These are phyloP conservation scores for Nectriaceae sp. DNA, from an alignment of 2,329 filamentous ascomycete species.

Conservation along the genomic window DNA sequence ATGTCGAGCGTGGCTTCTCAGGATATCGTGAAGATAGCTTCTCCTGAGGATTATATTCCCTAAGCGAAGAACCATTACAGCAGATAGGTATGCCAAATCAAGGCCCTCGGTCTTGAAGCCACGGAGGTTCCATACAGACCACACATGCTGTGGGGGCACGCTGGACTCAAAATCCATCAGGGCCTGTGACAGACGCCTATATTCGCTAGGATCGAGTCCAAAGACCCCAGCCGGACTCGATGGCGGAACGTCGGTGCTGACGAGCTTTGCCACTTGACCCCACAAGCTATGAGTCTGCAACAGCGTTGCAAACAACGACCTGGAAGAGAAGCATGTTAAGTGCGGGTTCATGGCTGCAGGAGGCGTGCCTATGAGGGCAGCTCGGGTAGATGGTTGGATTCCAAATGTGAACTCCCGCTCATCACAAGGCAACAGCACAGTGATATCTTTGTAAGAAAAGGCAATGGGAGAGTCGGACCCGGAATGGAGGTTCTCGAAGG, in stretches of 20 bases:
- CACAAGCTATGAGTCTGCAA: background rate
- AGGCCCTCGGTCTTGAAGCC: slow-evolving; percentile 1
- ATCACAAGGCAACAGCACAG: background rate
- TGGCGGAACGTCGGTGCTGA: background rate
- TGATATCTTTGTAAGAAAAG: slow-evolving; percentile 1
- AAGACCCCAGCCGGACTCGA: background rate
- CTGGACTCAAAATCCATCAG: background rate
- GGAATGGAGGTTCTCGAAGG: background rate
- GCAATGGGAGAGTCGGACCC: background rate
- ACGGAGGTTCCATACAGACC: slow-evolving; percentile 2
- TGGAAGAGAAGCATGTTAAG: background rate
- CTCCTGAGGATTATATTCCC: slow-evolving; percentile 1
- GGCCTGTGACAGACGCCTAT: background rate
- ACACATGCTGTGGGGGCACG: background rate
- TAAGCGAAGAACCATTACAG: background rate
- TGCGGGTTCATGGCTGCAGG: background rate
- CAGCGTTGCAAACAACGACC: background rate
- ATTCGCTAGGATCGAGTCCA: background rate
- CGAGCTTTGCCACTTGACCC: background rate
- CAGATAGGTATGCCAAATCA: slow-evolving; percentile 1
- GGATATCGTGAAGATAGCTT: background rate
- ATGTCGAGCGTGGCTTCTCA: background rate
- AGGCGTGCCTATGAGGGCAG: background rate
- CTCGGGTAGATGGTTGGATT: background rate
- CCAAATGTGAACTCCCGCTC: slow-evolving; percentile 1